Conservation (phyloP, 148 eudicot genomes). For the Tetragonia tetragonoides region DNA sequence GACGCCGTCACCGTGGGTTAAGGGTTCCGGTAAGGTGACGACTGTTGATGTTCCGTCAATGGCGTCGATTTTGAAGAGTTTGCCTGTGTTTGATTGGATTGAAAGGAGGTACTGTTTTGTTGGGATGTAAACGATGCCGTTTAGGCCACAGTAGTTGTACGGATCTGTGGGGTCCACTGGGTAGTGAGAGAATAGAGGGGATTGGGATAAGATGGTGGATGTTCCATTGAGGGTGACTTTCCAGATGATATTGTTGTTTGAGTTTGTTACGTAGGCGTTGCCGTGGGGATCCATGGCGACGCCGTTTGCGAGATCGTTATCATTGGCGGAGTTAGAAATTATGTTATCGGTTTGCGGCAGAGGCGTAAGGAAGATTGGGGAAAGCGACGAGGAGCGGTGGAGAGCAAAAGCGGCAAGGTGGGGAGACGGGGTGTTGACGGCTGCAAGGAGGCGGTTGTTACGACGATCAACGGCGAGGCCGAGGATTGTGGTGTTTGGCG, state of each 20-base stretch:
- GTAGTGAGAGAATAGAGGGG: constrained; percentile 37
- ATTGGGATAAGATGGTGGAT: constrained; percentile 52
- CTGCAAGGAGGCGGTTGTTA: constrained; percentile 62
- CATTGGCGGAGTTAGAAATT: background rate
- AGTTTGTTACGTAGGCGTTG: constrained; percentile 81
- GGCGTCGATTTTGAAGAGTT: constrained; percentile 61
- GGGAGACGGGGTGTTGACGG: constrained; percentile 34
- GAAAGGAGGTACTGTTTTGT: constrained; percentile 60
- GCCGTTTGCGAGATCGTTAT: constrained; percentile 50
- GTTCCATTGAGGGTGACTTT: constrained; percentile 49
- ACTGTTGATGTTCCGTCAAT: constrained; percentile 54
- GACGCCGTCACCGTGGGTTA: constrained; percentile 58
- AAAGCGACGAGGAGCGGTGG: constrained; percentile 32
- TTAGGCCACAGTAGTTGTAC: constrained; percentile 53
- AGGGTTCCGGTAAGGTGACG: constrained; percentile 44
- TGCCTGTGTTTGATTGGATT: constrained; percentile 76
- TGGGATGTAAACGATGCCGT: constrained; percentile 57
- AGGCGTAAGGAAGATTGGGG: constrained; percentile 52
- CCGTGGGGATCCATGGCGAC: constrained; percentile 66
- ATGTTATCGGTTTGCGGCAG: constrained; percentile 20
- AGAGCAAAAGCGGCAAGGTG: constrained; percentile 69
- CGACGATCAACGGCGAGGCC: constrained; percentile 57
- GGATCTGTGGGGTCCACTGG: constrained; percentile 34
- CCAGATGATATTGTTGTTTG: constrained; percentile 65
- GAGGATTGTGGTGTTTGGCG: constrained; percentile 48